Conservation (phyloP, 2,329 filamentous ascomycete genomes). For the Periconia macrospinosa region DNA sequence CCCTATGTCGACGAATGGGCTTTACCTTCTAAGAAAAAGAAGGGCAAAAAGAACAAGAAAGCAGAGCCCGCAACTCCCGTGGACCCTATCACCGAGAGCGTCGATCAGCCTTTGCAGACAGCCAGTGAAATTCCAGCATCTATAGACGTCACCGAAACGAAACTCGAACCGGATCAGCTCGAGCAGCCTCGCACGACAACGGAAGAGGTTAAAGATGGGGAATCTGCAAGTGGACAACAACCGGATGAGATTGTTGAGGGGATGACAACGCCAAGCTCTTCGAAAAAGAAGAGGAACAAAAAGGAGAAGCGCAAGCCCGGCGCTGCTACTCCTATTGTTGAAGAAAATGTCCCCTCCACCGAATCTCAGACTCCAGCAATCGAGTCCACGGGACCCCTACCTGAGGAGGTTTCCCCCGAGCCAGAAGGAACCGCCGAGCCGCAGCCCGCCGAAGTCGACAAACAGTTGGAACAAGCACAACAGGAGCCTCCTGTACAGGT, state of each 20-base stretch:
- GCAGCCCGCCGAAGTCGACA: constrained; percentile 4
- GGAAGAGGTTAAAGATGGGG: background rate
- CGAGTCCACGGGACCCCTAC: constrained; percentile 7
- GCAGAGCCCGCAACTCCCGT: constrained; percentile 12
- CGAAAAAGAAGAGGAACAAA: constrained; percentile 25
- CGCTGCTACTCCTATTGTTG: constrained; percentile 12
- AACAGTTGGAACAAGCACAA: constrained; percentile 2
- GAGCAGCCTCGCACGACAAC: background rate
- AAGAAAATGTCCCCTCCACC: background rate
- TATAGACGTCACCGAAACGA: background rate
- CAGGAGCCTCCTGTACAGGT: background rate
- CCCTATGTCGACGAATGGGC: constrained; percentile 7
- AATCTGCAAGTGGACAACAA: background rate
- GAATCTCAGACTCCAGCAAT: constrained; percentile 11
- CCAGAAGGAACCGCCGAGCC: constrained; percentile 2
- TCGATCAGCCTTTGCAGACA: background rate
- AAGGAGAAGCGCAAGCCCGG: constrained; percentile 20
- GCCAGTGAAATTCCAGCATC: background rate
- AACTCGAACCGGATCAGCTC: background rate
- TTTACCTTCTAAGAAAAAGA: constrained; percentile 21
- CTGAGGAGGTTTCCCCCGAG: background rate
- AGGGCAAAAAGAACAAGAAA: constrained; percentile 24
- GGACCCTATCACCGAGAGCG: background rate
- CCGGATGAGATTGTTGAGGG: constrained; percentile 7
- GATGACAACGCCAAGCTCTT: constrained; percentile 2